phyloP scores from a whole-genome alignment of 2,329 filamentous ascomycete genomes.

The Colletotrichum brevisporum region DNA sequence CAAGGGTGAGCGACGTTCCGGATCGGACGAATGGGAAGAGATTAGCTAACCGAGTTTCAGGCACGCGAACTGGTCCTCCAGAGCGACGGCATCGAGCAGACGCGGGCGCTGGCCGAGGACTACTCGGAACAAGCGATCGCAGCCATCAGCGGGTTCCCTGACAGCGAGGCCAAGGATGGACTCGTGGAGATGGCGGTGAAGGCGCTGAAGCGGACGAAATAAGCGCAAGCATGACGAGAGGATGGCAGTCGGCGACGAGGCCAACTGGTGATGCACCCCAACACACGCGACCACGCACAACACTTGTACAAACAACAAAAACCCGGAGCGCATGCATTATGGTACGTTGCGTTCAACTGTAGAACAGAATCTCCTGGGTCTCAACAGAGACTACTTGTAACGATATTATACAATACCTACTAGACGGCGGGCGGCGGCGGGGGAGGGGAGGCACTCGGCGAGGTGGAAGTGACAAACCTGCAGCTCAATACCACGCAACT shows the following conservation, averaged over 20 bases:
- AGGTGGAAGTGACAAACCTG: constrained; percentile 21
- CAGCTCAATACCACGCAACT: constrained; percentile 35
- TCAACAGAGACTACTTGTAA: constrained; percentile 39
- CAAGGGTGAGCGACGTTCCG: constrained; percentile 71
- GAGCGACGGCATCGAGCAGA: constrained; percentile 93
- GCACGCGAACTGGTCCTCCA: constrained; percentile 87
- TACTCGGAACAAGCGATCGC: constrained; percentile 90
- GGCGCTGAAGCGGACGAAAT: constrained; percentile 91
- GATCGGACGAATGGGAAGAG: constrained; percentile 26
- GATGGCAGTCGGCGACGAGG: constrained; percentile 1
- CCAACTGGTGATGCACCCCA: background rate
- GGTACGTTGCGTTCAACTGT: constrained; percentile 37
- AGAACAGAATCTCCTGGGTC: constrained; percentile 35
- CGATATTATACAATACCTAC: constrained; percentile 39
- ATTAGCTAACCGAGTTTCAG: constrained; percentile 61
- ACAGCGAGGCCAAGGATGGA: constrained; percentile 94
- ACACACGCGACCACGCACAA: background rate
- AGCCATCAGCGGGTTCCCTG: constrained; percentile 87
- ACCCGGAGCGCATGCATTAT: constrained; percentile 35
- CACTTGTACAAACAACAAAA: constrained; percentile 33
- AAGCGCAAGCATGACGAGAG: constrained; percentile 43
- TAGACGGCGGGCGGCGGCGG: constrained; percentile 31
- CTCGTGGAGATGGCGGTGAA: constrained; percentile 95
- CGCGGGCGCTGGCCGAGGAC: constrained; percentile 88
- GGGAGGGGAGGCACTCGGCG: background rate